phyloP scores from a whole-genome alignment of 371 early-diverging fungal genomes.

The Blyttiomyces sp. region DNA sequence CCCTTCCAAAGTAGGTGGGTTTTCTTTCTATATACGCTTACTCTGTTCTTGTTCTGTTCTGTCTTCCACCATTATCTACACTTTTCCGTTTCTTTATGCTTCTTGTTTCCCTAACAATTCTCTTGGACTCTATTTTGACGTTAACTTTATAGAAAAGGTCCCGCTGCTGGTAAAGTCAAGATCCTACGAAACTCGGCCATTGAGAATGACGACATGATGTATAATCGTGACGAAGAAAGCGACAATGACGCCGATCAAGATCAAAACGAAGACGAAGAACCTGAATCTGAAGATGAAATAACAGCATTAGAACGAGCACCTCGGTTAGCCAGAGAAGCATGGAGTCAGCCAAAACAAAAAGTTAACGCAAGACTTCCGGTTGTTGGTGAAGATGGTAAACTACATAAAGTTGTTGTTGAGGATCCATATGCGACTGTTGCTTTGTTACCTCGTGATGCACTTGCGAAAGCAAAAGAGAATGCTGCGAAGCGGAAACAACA shows the following conservation, averaged over 20 bases:
- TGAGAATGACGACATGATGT: too few relatives aligned
- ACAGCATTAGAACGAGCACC: background rate
- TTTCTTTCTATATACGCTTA: background rate
- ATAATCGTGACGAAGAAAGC: background rate
- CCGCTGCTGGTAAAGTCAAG: too few relatives aligned
- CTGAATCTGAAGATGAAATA: conserved; percentile 27
- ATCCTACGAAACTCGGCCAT: too few relatives aligned
- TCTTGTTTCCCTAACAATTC: background rate
- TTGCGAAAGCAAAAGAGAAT: conserved; percentile 21
- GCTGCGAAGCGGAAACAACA: background rate
- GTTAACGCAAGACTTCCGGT: conserved; percentile 11
- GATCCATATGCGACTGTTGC: background rate
- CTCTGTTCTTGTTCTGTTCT: background rate
- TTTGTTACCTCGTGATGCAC: conserved; percentile 19
- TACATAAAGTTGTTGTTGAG: background rate
- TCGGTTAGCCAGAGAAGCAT: background rate
- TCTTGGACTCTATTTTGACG: conserved; percentile 1
- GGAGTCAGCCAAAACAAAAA: background rate
- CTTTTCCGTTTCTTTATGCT: conserved; percentile 2
- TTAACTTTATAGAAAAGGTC: background rate
- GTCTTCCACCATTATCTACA: too few relatives aligned
- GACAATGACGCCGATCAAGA: conserved; percentile 6
- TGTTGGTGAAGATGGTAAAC: conserved; percentile 3
- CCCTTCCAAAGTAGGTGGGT: conserved; percentile 23
- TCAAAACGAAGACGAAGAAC: conserved; percentile 10